These are phyloP conservation scores for Achlya hypogyna DNA, from an alignment of 352 stramenopile species.

Conservation along the genomic window DNA sequence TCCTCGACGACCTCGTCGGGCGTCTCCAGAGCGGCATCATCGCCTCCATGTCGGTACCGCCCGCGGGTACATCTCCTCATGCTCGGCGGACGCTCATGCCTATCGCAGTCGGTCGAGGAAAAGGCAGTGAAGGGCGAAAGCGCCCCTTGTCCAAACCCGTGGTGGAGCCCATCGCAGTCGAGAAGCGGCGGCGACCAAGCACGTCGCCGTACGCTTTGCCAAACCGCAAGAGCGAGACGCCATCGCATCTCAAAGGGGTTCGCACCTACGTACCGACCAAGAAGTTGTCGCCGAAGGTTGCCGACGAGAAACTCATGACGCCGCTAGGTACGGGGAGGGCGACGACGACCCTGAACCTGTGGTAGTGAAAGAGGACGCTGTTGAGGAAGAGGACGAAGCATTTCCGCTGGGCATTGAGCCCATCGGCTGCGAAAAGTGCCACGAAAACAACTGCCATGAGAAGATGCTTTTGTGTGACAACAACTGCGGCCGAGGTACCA, in stretches of 20 bases:
- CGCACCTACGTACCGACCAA: background rate
- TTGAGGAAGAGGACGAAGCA: background rate
- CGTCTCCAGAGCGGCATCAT: background rate
- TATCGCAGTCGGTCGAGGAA: background rate
- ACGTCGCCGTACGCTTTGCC: constrained; percentile 12
- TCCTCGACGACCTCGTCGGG: background rate
- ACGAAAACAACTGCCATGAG: constrained; percentile 32
- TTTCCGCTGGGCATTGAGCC: background rate
- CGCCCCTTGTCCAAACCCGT: background rate
- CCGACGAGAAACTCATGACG: background rate
- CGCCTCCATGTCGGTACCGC: background rate
- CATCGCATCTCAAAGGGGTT: constrained; percentile 4
- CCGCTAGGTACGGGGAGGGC: background rate
- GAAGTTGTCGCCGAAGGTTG: background rate
- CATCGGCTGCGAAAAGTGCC: constrained; percentile 23
- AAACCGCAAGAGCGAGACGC: constrained; percentile 3
- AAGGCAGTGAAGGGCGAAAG: background rate
- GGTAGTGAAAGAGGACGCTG: background rate
- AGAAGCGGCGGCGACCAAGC: constrained; percentile 12
- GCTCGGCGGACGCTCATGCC: background rate
- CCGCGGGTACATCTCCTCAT: background rate
- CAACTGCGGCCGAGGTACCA: constrained; percentile 32
- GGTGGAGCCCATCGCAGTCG: background rate
- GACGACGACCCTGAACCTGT: background rate
- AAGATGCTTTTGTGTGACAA: constrained; percentile 45